A percentile compares a stretch with the other conserved stretches of the same genome.
Evolutionary conservation across 2,329 filamentous ascomycete species (phyloP).

Genomic region (Fusarium concolor): DNA sequence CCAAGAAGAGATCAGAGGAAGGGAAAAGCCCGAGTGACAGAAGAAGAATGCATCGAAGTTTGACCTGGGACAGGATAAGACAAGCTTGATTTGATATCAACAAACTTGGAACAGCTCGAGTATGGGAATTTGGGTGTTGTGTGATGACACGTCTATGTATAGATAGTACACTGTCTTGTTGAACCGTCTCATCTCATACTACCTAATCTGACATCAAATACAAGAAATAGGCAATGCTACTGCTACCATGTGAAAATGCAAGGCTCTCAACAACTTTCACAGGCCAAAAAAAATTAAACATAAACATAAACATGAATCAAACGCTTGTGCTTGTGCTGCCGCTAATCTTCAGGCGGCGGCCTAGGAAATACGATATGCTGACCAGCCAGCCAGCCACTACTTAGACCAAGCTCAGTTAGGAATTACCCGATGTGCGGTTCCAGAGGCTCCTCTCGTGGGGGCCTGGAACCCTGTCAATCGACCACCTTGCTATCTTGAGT

Average conservation of each 20-base stretch:
- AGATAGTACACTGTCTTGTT: constrained; percentile 5
- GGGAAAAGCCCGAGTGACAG: constrained; percentile 29
- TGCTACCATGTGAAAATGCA: constrained; percentile 14
- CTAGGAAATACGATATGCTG: constrained; percentile 38
- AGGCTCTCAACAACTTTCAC: constrained; percentile 34
- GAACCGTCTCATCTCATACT: constrained; percentile 11
- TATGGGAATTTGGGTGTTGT: no score
- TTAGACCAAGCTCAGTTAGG: constrained; percentile 38
- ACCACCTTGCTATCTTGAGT: constrained; percentile 45
- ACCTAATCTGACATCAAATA: constrained; percentile 2
- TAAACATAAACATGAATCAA: background rate
- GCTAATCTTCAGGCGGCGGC: constrained; percentile 14
- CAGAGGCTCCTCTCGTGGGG: constrained; percentile 39
- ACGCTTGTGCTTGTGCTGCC: background rate
- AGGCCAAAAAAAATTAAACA: constrained; percentile 21
- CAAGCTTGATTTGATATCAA: constrained; percentile 27
- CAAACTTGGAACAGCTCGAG: constrained; percentile 25
- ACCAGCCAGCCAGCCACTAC: constrained; percentile 29
- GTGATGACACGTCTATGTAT: constrained; percentile 3
- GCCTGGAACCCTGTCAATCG: constrained; percentile 45
- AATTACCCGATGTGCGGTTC: constrained; percentile 42
- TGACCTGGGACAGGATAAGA: constrained; percentile 19
- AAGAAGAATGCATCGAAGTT: constrained; percentile 9
- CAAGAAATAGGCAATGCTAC: background rate
- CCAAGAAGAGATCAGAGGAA: constrained; percentile 4